Base-by-base conservation (phyloP, 106 monocot genomes). In the Xerophyta viscosa region DNA sequence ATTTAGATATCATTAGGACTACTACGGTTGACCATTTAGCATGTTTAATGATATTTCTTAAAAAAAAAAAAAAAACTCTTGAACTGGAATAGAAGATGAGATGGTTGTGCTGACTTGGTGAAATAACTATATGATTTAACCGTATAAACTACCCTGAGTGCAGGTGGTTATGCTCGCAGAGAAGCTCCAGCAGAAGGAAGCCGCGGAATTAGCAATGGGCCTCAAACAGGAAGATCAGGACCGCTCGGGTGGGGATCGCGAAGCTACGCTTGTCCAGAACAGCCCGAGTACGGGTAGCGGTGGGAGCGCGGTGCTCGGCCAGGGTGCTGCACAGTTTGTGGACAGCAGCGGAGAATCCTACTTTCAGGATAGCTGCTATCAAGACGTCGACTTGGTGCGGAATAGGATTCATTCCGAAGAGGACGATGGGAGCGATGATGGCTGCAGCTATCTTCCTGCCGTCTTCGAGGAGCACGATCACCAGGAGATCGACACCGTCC, bases 281-380 rank as follows among this genome's bases (percentile, higher is more conserved):
- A 29, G 52, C 52, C 29, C 29, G 6, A 52, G 52, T 27, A 8
- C 52, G 12, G 27, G 27, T 9, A 51, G 51, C 14, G 51, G 26
- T 29, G 52, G 52, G 5, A 52, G 52, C 29, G 52, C 11, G 19
- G 52, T 52, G 26, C 52, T 52, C 9, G 52, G 52, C 1, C 26
- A 52, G 28, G 29, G 29, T 9, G 12, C 19, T 29, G 12, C 17
- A 5, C n/a, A 52, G 17, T 27, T 52, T 29, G 6, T 52, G 17
- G 29, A 52, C 52, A 52, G 52, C 52, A 52, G 52, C 29, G 52
- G 28, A 29, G 52, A 52, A 8, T 52, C 52, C 28, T 52, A 52
- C 52, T 52, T 52, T 17, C 52, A 17, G 12, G n/a, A n/a, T n/a
- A n/a, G 14, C 26, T 29, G 17, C 52, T 52, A 52, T 8, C 29